A percentile compares a stretch with the other conserved stretches of the same genome.
Conservation (phyloP, 2,329 filamentous ascomycete species). For the Nectriaceae sp. region DNA sequence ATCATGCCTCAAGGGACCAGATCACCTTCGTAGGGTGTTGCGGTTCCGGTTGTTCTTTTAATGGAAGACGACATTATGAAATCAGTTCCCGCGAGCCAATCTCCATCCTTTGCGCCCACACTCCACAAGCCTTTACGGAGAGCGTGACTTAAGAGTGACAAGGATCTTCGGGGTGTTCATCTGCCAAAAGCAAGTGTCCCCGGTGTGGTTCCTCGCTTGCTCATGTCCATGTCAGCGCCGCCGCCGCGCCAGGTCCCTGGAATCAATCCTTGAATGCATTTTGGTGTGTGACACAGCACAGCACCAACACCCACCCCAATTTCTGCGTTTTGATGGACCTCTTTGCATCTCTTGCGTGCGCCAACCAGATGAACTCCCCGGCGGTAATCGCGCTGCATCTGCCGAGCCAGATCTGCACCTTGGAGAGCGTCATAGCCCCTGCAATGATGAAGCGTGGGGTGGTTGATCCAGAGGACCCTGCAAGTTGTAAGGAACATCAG, state of each 20-base stretch:
- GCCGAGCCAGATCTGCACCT: constrained; percentile 26
- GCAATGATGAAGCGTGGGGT: constrained; percentile 16
- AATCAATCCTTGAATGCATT: constrained; percentile 6
- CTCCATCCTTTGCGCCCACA: too few relatives aligned
- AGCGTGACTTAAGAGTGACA: too few relatives aligned
- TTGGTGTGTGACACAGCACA: constrained; percentile 14
- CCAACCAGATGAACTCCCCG: constrained; percentile 7
- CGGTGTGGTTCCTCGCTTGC: constrained; percentile 20
- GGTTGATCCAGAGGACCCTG: constrained; percentile 12
- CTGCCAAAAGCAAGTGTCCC: constrained; percentile 23
- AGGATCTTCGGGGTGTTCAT: too few relatives aligned
- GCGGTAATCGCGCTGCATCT: constrained; percentile 15
- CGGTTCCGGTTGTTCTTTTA: too few relatives aligned
- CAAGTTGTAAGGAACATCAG: too few relatives aligned
- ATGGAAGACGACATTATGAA: too few relatives aligned
- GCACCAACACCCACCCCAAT: constrained; percentile 4
- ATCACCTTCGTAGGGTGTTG: too few relatives aligned
- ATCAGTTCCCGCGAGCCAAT: too few relatives aligned
- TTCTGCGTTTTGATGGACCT: too few relatives aligned
- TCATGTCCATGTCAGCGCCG: not conserved
- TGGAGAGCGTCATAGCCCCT: constrained; percentile 25
- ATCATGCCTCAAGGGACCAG: too few relatives aligned
- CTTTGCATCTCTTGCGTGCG: constrained; percentile 4
- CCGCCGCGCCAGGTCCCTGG: constrained; percentile 14
- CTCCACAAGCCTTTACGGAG: too few relatives aligned